phyloP scores from a whole-genome alignment of 768 basidiomycete species.

The Boletus edulis region DNA sequence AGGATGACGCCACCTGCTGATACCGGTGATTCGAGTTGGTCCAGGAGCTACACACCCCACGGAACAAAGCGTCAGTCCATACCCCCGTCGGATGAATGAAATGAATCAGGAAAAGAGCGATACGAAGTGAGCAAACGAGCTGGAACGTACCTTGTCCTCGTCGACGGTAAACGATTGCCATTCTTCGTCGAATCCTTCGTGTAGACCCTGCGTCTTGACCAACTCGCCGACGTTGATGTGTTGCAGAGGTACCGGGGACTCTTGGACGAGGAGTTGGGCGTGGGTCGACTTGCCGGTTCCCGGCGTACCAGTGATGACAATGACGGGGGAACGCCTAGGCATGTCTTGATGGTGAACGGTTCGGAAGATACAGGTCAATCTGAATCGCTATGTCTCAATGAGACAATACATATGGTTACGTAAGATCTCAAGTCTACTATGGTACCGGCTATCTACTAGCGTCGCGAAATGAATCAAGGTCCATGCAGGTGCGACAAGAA shows the following conservation, averaged over 20 bases:
- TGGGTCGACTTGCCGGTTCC: constrained; percentile 97
- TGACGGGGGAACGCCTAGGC: constrained; percentile 51
- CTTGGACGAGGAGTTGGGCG: constrained; percentile 75
- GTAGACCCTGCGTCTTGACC: constrained; percentile 79
- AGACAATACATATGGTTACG: not conserved
- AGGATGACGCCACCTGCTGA: constrained; percentile 77
- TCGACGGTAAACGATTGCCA: constrained; percentile 95
- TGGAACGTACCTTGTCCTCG: constrained; percentile 80
- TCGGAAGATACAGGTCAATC: not conserved
- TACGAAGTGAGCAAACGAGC: not conserved
- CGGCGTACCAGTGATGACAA: constrained; percentile 87
- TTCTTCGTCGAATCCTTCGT: constrained; percentile 86
- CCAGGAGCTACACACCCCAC: constrained; percentile 59
- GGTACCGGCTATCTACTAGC: not conserved
- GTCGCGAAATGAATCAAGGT: not conserved
- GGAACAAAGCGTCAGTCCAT: no score
- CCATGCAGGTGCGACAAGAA: not conserved
- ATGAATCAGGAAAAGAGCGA: not conserved
- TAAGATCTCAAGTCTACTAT: not conserved
- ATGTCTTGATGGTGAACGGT: not conserved
- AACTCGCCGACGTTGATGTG: constrained; percentile 91
- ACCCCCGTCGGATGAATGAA: no score
- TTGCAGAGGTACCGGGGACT: constrained; percentile 64
- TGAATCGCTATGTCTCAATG: no score
- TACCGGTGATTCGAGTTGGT: constrained; percentile 77